These are phyloP conservation scores for Triticum urartu DNA, from an alignment of 176 grass and related monocot species.

Conservation along the genomic window DNA sequence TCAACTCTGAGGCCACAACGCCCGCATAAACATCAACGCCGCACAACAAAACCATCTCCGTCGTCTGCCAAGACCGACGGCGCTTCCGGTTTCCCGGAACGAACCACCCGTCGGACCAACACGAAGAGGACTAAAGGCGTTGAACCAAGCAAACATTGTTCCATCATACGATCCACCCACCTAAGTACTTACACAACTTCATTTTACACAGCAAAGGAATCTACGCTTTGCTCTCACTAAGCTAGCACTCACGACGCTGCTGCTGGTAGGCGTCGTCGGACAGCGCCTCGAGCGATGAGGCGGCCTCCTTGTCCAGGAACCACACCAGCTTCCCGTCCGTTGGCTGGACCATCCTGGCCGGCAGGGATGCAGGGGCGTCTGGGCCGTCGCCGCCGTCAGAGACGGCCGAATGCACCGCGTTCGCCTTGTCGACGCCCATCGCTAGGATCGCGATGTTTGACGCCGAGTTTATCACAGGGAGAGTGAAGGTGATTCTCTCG, in stretches of 20 bases:
- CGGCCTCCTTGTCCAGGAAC: constrained; percentile 77
- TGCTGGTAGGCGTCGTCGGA: not conserved
- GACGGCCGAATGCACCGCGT: constrained; percentile 36
- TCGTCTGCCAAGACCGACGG: not conserved
- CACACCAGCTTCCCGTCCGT: constrained; percentile 72
- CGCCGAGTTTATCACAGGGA: constrained; percentile 88
- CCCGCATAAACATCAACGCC: constrained; percentile 3
- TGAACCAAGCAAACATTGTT: not conserved
- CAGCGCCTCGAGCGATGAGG: constrained; percentile 32
- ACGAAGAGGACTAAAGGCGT: constrained; percentile 20
- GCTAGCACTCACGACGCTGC: constrained; percentile 28
- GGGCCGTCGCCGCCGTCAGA: constrained; percentile 14
- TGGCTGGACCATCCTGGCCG: constrained; percentile 62
- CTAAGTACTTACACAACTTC: constrained; percentile 29
- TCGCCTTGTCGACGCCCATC: constrained; percentile 54
- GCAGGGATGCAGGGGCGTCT: constrained; percentile 30
- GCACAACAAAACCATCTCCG: constrained; percentile 42
- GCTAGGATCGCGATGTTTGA: constrained; percentile 71
- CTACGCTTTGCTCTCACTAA: not conserved
- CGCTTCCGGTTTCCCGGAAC: constrained; percentile 11
- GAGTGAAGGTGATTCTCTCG: constrained; percentile 89
- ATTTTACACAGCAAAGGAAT: constrained; percentile 26
- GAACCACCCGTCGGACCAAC: constrained; percentile 25
- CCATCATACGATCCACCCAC: constrained; percentile 26
- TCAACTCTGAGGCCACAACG: constrained; percentile 7